Percentiles rank a stretch among this genome's conserved stretches.
These are phyloP conservation scores for Rhododendron ferrugineum DNA, from an alignment of 148 eudicot species.

Conservation along the genomic window DNA sequence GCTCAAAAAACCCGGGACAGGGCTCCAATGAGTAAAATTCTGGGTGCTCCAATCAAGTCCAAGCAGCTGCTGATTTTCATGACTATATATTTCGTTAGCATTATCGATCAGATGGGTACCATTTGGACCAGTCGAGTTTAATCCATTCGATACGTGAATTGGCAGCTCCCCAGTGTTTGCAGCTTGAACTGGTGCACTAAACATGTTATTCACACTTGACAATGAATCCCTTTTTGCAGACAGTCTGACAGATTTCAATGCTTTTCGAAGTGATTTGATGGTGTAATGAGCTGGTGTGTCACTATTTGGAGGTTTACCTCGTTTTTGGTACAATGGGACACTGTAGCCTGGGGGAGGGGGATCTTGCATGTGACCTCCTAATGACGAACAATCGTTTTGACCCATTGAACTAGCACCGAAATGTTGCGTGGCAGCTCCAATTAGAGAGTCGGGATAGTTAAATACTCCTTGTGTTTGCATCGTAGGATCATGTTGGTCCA, in stretches of 20 bases:
- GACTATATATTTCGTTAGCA: background rate
- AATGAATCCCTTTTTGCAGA: background rate
- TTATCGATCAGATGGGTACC: background rate
- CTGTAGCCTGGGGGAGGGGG: background rate
- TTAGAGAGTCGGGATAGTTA: background rate
- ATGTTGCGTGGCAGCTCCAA: background rate
- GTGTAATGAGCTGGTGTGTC: conserved; percentile 2
- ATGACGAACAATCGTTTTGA: background rate
- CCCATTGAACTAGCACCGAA: background rate
- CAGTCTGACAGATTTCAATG: background rate
- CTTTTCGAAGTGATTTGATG: background rate
- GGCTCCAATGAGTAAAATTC: background rate
- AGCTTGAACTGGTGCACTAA: background rate
- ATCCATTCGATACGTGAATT: background rate
- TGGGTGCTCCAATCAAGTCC: background rate
- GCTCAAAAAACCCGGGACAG: background rate
- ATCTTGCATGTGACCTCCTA: background rate
- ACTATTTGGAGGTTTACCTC: background rate
- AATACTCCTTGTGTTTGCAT: conserved; percentile 2
- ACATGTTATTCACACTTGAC: background rate
- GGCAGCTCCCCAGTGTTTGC: background rate
- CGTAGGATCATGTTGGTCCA: background rate
- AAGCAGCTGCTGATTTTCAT: background rate
- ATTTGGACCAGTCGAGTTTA: background rate
- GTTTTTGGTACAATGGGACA: background rate